phyloP scores from a whole-genome alignment of 257 asterid genomes.

The Paulownia fortunei region DNA sequence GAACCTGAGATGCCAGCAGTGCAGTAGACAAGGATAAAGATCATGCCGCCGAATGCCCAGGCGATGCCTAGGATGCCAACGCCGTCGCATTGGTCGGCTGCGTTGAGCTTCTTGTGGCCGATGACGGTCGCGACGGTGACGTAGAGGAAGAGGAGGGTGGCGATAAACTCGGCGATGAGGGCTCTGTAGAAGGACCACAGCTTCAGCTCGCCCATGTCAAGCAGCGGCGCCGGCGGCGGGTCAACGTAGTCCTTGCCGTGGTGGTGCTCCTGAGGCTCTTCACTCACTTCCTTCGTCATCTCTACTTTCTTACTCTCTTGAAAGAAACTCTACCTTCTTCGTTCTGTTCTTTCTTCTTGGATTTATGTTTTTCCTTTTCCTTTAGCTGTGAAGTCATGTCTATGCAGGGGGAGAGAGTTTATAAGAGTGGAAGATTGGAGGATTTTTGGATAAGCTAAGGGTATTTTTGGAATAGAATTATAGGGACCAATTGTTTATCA shows the following conservation, averaged over 20 bases:
- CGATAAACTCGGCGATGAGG: conserved; percentile 83
- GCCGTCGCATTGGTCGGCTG: conserved; percentile 68
- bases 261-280: conserved; percentile 57
- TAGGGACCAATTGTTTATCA: neutral
- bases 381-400: neutral
- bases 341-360: neutral
- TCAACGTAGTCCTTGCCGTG: conserved; percentile 73
- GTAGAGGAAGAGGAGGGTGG: conserved; percentile 90
- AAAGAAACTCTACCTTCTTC: too few species aligned
- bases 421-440: conserved; percentile 23
- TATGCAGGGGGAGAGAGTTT: conserved; percentile 21
- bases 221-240: conserved; percentile 84
- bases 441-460: conserved; percentile 54
- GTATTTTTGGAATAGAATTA: conserved; percentile 33
- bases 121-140: conserved; percentile 84
- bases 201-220: conserved; percentile 64
- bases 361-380: neutral
- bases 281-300: conserved; percentile 73
- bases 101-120: conserved; percentile 71
- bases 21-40: conserved; percentile 88
- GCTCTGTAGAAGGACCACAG: conserved; percentile 90
- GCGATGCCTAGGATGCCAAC: conserved; percentile 85
- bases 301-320: conserved; percentile 9
- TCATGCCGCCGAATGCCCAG: conserved; percentile 96
- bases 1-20: conserved; percentile 91